Evolutionary conservation across 2,329 filamentous ascomycete genomes (phyloP), one percentile per base, ranked within the genome.

Genomic region (Fusarium haematococcum): DNA sequence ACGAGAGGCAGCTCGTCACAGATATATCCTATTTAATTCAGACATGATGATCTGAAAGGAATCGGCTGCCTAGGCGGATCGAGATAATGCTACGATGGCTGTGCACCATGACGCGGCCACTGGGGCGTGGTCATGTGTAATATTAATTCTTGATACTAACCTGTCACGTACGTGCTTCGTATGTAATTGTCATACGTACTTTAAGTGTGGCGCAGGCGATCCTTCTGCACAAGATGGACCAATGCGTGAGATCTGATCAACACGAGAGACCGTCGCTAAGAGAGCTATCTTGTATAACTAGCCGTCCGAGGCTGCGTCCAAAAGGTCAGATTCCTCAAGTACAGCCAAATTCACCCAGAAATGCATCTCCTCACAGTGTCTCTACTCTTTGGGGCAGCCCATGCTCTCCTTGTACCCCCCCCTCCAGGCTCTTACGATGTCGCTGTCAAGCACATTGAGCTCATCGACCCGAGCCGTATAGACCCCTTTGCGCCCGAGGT

Each of bases 371-470:
- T 61, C 3, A 11, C 58, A 0, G 8, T 66, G 16, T 2, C 39
- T 1, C 2, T n/a, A 2, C 10, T 71, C 16, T 18, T 74, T 1
- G 43, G 43, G 10, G 56, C 48, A 2, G 27, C 45, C 1, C 20
- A 23, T 0, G 68, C 71, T n/a, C 20, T 69, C 0, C 54, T 74
- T 2, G 54, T 74, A 2, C 71, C 71, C 1, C 18, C 64, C 7
- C 39, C 71, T 0, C 61, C 64, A 18, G 71, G 71, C 0, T 48
- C 58, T 2, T 67, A 58, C 11, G 0, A 18, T 27, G 54, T 71
- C 6, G 64, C 71, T 0, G 62, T 74, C 0, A 63, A 62, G 3
- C 37, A 64, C 10, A 54, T 74, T 2, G 64, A 74, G 45, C 62
- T 74, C 0, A 1, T 69, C 3, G 71, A 74, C 2, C 18, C 2